Evolutionary conservation across 192 early-diverging fungal species (phyloP), one percentile per base, ranked within the genome.

Genomic region (Linnemannia hyalina): DNA sequence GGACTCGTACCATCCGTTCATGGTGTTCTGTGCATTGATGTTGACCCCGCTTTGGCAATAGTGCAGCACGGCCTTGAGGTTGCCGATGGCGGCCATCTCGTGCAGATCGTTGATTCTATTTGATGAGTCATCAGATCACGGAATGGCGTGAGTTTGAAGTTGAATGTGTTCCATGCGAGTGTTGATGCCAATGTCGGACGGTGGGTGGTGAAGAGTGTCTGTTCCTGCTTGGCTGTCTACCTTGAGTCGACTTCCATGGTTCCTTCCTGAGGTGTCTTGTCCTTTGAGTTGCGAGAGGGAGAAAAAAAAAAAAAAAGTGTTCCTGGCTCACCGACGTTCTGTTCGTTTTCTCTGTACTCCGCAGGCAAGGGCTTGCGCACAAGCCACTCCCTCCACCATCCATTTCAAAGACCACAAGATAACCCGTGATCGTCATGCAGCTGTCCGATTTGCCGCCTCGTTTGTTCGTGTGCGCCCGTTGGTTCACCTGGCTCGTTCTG

Each of bases 11-110:
- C 93, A 93, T 26, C 92, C 90, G 70, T 95, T 97, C 89, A 96
- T 92, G 42, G 88, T 89, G 89, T 96, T 95, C 69, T 93, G 91
- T 35, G 91, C 85, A 82, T 96, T 93, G 76, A 95, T 70, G 68
- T 96, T 88, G 22, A 95, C 92, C 22, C 94, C 95, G 52, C 89
- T 87, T 44, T 91, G 89, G 42, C 95, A 81, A 74, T 92, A 95
- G 41, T 93, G 91, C 40, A 87, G 73, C 18, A 95, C 92, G 18
- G 93, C 95, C 72, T 93, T 93, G 52, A 92, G 76, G 76, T 96
- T 96, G 29, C 96, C 96, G 60, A 95, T 87, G 29, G 96, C 95
- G 10, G 84, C 84, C 84, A 86, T 86, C 65, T 86, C 84, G 52
- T 70, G 92, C 88, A 86, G 65, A 49, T 86, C 79, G 54, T 81